These are phyloP conservation scores for Solanum sparsipilum DNA, from an alignment of 257 asterid species.

Conservation along the genomic window DNA sequence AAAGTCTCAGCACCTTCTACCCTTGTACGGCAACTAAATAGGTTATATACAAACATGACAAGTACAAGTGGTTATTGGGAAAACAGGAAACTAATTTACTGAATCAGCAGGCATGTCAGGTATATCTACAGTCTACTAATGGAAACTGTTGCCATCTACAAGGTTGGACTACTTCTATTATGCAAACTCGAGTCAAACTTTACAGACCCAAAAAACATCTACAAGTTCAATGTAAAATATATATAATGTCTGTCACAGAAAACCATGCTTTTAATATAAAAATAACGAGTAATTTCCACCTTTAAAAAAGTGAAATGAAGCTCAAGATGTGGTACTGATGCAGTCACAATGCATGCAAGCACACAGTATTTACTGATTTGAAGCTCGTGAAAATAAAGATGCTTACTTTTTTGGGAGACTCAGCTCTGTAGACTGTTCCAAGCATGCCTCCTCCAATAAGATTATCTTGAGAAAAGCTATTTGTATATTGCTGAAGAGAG, in stretches of 20 bases:
- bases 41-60: not conserved
- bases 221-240: not conserved
- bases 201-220: not conserved
- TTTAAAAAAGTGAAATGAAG: not conserved
- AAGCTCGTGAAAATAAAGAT: not conserved
- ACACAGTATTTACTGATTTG: not conserved
- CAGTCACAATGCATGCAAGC: not conserved
- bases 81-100: not conserved
- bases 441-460: constrained; percentile 67
- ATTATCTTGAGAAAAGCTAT: constrained; percentile 82
- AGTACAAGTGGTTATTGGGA: not conserved
- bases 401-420: constrained; percentile 63
- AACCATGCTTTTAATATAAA: not conserved
- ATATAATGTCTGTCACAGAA: not conserved
- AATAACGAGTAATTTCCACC: not conserved
- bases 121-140: not conserved
- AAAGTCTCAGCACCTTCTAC: not conserved
- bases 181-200: not conserved
- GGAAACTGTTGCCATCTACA: not conserved
- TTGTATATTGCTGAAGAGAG: constrained; percentile 75
- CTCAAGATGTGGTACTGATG: not conserved
- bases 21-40: not conserved
- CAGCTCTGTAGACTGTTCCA: constrained; percentile 71
- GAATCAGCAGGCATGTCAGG: not conserved
- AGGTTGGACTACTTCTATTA: not conserved